Evolutionary conservation across 345 rosid genomes (phyloP), one percentile per base, ranked within the genome.

Genomic region (Eucalyptus leucophloia): DNA sequence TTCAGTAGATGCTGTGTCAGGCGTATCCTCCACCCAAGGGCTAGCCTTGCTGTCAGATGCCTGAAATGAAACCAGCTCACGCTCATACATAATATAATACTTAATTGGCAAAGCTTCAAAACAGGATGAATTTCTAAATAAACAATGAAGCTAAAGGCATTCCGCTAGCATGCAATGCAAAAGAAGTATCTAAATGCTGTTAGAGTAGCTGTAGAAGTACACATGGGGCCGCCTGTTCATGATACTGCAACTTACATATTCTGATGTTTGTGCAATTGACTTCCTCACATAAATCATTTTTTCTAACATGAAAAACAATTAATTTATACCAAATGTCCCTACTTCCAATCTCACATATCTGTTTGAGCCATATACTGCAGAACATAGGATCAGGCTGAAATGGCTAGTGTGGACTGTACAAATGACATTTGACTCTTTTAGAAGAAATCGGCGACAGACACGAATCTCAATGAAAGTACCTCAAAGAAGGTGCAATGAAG

Each of bases 11-110:
- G 99, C 83, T 94, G 96, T 86, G 99, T 98, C 95, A 98, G 92
- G 72, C 95, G 96, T 90, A 96, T 94, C 94, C 99, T 96, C 99
- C 99, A 98, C 86, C 96, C 98, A 92, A 98, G 98, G 82, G 99
- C 99, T 89, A 98, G 93, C 69, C 93, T 95, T 88, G 96, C 92
- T 21, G 96, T 97, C 93, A 98, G 91, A 91, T 97, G 98, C 95
- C 99, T 98, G 94, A 85, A 65, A 86, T 88, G 87, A 86, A 60
- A 54, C 80, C 81, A 88, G 82, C 83, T 19, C 14, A 86, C 12
- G n/a, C 30, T 77, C 85, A 77, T 21, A 40, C 47, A 77, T 77
- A 77, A 77, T 77, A 37, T 23, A 77, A 7, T 40, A 77, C 85
- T 77, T 77, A 21, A 40, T 77, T 77, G 47, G 30, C 28, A 7